phyloP scores from a whole-genome alignment of 2,329 filamentous ascomycete genomes.

The Ceratocystis cubensis region DNA sequence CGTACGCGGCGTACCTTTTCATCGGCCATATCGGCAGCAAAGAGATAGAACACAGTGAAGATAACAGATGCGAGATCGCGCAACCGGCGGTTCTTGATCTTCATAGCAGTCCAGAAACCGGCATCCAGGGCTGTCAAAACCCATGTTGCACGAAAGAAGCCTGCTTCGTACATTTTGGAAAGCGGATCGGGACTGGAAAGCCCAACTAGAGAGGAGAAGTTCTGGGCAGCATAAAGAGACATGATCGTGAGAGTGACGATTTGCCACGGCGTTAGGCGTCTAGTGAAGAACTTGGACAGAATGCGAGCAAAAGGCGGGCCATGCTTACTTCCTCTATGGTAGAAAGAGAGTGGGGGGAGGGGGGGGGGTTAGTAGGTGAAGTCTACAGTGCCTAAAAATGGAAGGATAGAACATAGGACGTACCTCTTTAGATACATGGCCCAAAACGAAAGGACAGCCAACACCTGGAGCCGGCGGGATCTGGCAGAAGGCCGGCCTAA shows the following conservation, averaged over 20 bases:
- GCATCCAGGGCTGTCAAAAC: conserved; percentile 87
- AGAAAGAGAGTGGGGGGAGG: neutral
- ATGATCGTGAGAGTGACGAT: conserved; percentile 76
- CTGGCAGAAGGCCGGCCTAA: conserved; percentile 80
- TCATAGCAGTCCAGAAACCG: conserved; percentile 98
- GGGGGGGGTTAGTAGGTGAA: neutral
- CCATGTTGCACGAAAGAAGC: conserved; percentile 96
- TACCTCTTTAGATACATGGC: conserved; percentile 68
- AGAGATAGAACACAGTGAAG: conserved; percentile 81
- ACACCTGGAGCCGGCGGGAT: conserved; percentile 83
- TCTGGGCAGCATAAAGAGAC: conserved; percentile 80
- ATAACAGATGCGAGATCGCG: conserved; percentile 70
- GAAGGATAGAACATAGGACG: conserved; percentile 22
- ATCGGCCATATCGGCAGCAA: conserved; percentile 86
- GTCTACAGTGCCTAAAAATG: neutral
- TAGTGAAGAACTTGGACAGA: conserved; percentile 59
- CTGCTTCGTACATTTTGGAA: conserved; percentile 81
- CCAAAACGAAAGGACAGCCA: conserved; percentile 87
- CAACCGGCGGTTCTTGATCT: conserved; percentile 63
- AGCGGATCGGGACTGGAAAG: conserved; percentile 88
- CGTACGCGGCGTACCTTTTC: conserved; percentile 91
- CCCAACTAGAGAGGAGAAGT: conserved; percentile 84
- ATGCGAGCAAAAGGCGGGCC: conserved; percentile 65
- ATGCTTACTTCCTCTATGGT: conserved; percentile 63
- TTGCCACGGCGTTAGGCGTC: conserved; percentile 74